Conservation (phyloP, 768 basidiomycete genomes). For the Amanita phalloides region DNA sequence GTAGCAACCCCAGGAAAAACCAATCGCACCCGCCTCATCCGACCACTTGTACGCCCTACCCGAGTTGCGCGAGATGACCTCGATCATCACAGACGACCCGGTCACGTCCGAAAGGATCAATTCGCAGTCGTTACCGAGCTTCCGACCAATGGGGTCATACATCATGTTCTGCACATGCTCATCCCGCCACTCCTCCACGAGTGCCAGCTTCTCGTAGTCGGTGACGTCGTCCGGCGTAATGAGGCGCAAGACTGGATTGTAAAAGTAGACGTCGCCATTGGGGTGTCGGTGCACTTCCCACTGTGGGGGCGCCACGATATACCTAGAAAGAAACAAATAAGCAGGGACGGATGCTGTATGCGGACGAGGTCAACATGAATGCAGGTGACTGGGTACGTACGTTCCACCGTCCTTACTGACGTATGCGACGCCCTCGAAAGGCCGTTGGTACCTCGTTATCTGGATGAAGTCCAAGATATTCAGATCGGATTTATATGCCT, state of each 20-base stretch:
- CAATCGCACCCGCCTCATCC: constrained; percentile 20
- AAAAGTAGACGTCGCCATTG: constrained; percentile 36
- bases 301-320: constrained; percentile 3
- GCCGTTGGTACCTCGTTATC: constrained; percentile 9
- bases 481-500: not conserved
- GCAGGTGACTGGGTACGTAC: not conserved
- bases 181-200: constrained; percentile 24
- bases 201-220: constrained; percentile 18
- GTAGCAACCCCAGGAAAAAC: not conserved
- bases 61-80: constrained; percentile 25
- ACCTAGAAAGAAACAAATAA: not conserved
- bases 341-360: not conserved
- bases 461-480: constrained; percentile 10
- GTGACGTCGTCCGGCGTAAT: constrained; percentile 30
- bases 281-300: constrained; percentile 31
- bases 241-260: constrained; percentile 22
- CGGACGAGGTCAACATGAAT: not conserved
- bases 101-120: constrained; percentile 28
- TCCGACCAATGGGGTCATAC: constrained; percentile 16
- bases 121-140: constrained; percentile 28
- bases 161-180: constrained; percentile 24
- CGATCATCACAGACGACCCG: constrained; percentile 21
- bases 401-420: not conserved
- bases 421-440: constrained; percentile 1
- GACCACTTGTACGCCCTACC: constrained; percentile 24